A percentile compares a stretch with the other conserved stretches of the same genome.
Evolutionary conservation across 371 early-diverging fungal species (phyloP).

Genomic region (Gilbertella persicaria): DNA sequence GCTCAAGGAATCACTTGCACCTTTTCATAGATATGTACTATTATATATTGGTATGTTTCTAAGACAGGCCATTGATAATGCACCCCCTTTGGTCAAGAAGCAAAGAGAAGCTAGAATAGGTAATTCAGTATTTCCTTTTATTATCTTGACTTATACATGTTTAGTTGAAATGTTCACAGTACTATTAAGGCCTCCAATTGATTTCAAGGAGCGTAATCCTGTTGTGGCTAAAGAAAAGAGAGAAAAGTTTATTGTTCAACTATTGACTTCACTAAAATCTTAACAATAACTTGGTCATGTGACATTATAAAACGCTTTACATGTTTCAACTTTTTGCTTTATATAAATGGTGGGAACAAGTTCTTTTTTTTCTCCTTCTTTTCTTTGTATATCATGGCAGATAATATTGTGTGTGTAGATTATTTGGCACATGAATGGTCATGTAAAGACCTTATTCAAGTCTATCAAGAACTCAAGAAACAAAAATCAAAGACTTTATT

Average conservation of each 20-base stretch:
- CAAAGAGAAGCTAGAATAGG: constrained; percentile 44
- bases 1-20: constrained; percentile 17
- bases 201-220: constrained; percentile 49
- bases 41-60: constrained; percentile 78
- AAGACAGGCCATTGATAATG: constrained; percentile 59
- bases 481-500: constrained; percentile 24
- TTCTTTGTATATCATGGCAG: constrained; percentile 27
- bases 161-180: constrained; percentile 50
- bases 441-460: constrained; percentile 31
- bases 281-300: too few relatives aligned
- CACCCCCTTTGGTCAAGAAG: constrained; percentile 33
- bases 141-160: too few relatives aligned
- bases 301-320: too few relatives aligned
- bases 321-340: too few relatives aligned
- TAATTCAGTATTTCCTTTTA: constrained; percentile 23
- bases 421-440: constrained; percentile 49
- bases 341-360: too few relatives aligned
- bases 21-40: constrained; percentile 70
- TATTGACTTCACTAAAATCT: constrained; percentile 17
- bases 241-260: constrained; percentile 32
- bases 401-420: constrained; percentile 39
- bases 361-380: neutral
- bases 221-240: constrained; percentile 34
- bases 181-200: constrained; percentile 40
- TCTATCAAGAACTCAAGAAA: constrained; percentile 31